phyloP scores from a whole-genome alignment of 2,329 filamentous ascomycete species.

The Phaeosphaeriaceae sp. region DNA sequence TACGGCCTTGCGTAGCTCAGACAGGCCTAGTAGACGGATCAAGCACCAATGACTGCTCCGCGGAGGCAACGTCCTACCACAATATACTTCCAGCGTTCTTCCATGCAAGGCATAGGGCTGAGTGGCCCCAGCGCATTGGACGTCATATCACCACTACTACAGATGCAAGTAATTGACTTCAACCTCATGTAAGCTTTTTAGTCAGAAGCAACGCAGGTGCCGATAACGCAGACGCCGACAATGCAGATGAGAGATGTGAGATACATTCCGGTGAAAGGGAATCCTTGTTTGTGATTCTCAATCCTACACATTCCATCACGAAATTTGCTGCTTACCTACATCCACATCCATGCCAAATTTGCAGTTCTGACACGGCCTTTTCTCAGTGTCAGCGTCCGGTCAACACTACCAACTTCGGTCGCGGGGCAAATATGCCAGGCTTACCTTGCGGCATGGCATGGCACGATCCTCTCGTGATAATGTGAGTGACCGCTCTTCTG shows the following conservation, averaged over 20 bases:
- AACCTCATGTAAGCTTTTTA: not conserved
- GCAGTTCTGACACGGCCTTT: not conserved
- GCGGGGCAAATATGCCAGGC: not conserved
- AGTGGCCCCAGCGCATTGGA: conserved; percentile 6
- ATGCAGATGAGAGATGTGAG: not conserved
- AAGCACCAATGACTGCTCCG: conserved; percentile 4
- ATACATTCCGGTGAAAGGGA: not conserved
- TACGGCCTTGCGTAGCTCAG: conserved; percentile 6
- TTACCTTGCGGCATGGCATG: not conserved
- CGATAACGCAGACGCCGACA: no score
- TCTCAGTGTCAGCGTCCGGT: conserved; percentile 2
- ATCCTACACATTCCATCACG: not conserved
- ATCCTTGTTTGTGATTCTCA: not conserved
- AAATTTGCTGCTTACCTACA: not conserved
- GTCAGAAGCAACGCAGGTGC: not conserved
- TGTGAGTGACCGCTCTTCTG: not conserved
- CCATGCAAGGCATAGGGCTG: conserved; percentile 20
- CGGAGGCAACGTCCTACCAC: conserved; percentile 6
- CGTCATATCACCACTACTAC: not conserved
- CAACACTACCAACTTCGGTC: not conserved
- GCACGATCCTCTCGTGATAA: not conserved
- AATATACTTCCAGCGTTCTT: conserved; percentile 3
- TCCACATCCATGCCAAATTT: not conserved
- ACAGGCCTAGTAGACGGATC: not conserved
- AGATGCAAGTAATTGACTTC: not conserved